Conservation (phyloP, 352 stramenopile genomes). For the Thalassiosira hispida region DNA sequence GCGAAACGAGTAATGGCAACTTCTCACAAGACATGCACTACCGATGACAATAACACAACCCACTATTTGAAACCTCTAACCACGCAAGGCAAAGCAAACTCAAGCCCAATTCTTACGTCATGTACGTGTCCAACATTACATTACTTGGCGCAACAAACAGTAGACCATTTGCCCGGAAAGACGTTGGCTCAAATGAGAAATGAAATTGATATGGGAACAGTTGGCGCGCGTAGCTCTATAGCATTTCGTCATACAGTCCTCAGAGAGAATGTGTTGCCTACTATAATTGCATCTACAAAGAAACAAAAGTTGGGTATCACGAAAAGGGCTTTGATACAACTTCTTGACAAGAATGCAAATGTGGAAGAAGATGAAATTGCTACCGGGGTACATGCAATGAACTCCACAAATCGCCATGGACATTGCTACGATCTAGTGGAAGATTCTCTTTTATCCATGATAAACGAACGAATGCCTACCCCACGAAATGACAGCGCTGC, state of each 20-base stretch:
- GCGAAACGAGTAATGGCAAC: slow-evolving; percentile 72
- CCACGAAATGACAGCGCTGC: slow-evolving; percentile 31
- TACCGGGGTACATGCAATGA: slow-evolving; percentile 22
- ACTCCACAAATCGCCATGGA: slow-evolving; percentile 19
- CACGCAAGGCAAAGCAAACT: slow-evolving; percentile 25
- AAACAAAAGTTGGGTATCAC: slow-evolving; percentile 8
- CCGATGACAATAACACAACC: background rate
- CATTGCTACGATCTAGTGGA: slow-evolving; percentile 83
- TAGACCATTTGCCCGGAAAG: slow-evolving; percentile 58
- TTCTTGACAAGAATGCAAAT: background rate
- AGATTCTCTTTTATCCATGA: slow-evolving; percentile 71
- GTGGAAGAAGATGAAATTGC: background rate
- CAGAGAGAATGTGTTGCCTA: slow-evolving; percentile 41
- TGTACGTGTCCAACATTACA: slow-evolving; percentile 76
- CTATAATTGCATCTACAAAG: slow-evolving; percentile 8
- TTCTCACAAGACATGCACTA: slow-evolving; percentile 3
- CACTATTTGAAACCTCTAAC: slow-evolving; percentile 25
- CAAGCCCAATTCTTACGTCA: slow-evolving; percentile 63
- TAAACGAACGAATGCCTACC: slow-evolving; percentile 58
- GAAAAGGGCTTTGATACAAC: background rate
- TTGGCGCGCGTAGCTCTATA: slow-evolving; percentile 53
- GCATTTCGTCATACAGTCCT: slow-evolving; percentile 73
- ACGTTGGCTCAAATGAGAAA: slow-evolving; percentile 45
- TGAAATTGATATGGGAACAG: slow-evolving; percentile 57
- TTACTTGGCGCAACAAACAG: slow-evolving; percentile 54